phyloP scores from a whole-genome alignment of 1,284 basidiomycete genomes.

The Hymenochaete sp. region DNA sequence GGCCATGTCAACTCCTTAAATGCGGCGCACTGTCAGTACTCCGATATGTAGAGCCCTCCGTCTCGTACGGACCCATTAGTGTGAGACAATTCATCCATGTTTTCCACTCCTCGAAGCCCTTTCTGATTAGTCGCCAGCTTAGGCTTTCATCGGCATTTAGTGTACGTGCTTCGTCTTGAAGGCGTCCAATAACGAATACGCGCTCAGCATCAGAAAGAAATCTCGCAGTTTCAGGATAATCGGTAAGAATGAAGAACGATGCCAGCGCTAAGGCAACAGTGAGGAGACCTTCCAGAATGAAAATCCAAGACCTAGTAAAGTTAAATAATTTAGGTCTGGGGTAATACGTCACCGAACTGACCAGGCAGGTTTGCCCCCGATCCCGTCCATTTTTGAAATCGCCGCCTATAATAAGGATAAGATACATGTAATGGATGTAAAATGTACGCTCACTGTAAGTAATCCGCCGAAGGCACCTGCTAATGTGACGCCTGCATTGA shows the following conservation, averaged over 20 bases:
- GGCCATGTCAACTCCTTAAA: constrained; percentile 45
- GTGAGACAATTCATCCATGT: constrained; percentile 55
- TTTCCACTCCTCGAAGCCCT: constrained; percentile 62
- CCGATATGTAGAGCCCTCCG: neutral
- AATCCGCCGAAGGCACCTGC: constrained; percentile 67
- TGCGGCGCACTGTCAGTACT: constrained; percentile 30
- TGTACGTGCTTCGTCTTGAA: constrained; percentile 61
- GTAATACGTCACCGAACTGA: neutral
- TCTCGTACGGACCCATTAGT: constrained; percentile 2
- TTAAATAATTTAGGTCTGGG: constrained; percentile 10
- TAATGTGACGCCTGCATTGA: constrained; percentile 65
- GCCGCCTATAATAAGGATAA: constrained; percentile 37
- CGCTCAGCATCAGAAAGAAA: constrained; percentile 67
- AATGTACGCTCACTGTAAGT: constrained; percentile 41
- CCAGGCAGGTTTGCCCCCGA: constrained; percentile 51
- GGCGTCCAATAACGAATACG: constrained; percentile 54
- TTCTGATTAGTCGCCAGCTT: constrained; percentile 48
- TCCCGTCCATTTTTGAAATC: constrained; percentile 56
- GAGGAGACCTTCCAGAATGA: constrained; percentile 55
- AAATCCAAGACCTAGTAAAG: constrained; percentile 53
- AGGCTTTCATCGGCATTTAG: constrained; percentile 63
- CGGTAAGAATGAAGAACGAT: constrained; percentile 70
- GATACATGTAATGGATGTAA: neutral
- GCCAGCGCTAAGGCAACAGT: constrained; percentile 54
- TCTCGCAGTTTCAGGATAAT: constrained; percentile 73